These are phyloP conservation scores for Fonsecaea pedrosoi DNA, from an alignment of 2,329 filamentous ascomycete genomes.

Conservation along the genomic window DNA sequence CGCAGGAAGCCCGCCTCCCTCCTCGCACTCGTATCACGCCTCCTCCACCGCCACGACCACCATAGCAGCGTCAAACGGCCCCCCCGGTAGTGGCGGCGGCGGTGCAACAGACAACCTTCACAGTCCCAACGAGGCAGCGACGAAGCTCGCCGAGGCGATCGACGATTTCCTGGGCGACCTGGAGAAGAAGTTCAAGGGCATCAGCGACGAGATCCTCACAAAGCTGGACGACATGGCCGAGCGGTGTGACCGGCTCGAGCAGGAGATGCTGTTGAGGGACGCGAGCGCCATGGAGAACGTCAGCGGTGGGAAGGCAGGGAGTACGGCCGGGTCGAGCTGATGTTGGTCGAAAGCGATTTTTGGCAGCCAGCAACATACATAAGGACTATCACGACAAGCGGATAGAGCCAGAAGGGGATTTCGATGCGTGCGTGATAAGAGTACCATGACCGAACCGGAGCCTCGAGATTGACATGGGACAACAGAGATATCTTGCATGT, in stretches of 20 bases:
- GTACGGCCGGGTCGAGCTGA: conserved; percentile 26
- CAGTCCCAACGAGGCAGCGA: conserved; percentile 33
- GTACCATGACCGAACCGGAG: background rate
- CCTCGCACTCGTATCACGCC: background rate
- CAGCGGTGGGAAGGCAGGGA: conserved; percentile 17
- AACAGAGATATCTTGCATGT: background rate
- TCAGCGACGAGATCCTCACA: conserved; percentile 42
- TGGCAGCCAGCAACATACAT: background rate
- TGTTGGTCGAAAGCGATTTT: background rate
- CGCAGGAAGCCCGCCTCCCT: conserved; percentile 6
- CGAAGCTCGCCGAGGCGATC: conserved; percentile 40
- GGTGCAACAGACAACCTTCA: conserved; percentile 17
- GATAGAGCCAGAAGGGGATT: background rate
- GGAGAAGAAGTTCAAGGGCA: conserved; percentile 42
- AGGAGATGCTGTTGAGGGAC: conserved; percentile 40
- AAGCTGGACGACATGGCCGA: conserved; percentile 43
- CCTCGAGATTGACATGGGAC: background rate
- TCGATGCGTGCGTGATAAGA: background rate
- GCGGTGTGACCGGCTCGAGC: conserved; percentile 41
- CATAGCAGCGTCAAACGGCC: background rate
- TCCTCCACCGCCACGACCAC: background rate
- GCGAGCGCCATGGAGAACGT: conserved; percentile 28
- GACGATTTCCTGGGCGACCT: conserved; percentile 42
- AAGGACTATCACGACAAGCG: background rate
- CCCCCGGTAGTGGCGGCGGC: background rate